These are phyloP conservation scores for Colletotrichum sp. DNA, from an alignment of 2,329 filamentous ascomycete genomes.

Conservation along the genomic window DNA sequence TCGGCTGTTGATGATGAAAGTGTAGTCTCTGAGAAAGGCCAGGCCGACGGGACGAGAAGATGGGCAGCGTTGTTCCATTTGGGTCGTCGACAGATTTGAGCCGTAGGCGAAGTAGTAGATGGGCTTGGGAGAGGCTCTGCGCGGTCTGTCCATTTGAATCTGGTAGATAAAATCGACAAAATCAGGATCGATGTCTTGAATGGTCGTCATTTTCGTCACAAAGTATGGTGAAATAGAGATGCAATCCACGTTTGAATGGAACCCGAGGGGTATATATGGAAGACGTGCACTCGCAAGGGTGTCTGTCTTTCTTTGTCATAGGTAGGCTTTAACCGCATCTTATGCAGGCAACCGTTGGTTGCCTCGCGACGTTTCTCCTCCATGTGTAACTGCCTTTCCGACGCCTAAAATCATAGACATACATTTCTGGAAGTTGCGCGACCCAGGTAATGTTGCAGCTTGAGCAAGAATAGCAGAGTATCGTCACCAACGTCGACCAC, in stretches of 20 bases:
- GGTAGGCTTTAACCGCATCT: neutral
- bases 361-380: neutral
- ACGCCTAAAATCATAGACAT: neutral
- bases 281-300: neutral
- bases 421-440: neutral
- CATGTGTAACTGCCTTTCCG: neutral
- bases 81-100: conserved; percentile 69
- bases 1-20: conserved; percentile 70
- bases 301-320: neutral
- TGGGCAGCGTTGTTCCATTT: conserved; percentile 70
- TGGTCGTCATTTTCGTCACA: neutral
- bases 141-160: too few relatives aligned
- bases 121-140: neutral
- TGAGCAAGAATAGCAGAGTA: neutral
- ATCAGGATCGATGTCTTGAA: neutral
- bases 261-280: neutral
- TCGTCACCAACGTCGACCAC: neutral
- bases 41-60: conserved; percentile 60
- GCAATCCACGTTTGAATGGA: neutral
- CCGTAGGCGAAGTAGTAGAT: conserved; percentile 73
- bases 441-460: neutral
- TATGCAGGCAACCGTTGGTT: neutral
- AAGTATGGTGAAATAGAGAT: neutral
- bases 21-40: conserved; percentile 60
- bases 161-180: neutral